Evolutionary conservation across 495 filamentous ascomycete genomes (phyloP), one percentile per base, ranked within the genome.

Genomic region (Cercophora sp.): DNA sequence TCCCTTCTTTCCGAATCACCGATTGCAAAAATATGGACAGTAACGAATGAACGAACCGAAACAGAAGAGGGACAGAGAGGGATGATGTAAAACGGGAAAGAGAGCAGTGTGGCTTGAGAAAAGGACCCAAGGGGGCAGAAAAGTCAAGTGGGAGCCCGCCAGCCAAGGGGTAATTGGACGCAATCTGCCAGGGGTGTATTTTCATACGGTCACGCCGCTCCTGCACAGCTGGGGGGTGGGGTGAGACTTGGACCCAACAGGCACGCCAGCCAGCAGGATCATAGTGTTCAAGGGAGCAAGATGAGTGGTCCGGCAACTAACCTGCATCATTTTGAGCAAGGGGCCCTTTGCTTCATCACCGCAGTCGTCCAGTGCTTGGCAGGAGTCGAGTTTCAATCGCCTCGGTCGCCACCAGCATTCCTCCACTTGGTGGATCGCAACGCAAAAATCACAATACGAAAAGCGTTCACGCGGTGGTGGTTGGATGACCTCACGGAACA

Each of bases 21-120:
- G 19, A 20, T 23, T 31, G 23, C 22, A 10, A 34, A 29, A 61
- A 57, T 54, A 62, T 61, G 53, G 57, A 55, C 54, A 60, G 55
- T 62, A 68, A 68, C 65, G 65, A 68, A 56, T 66, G 65, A 48
- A 62, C 18, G 60, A 66, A 66, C 56, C 18, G 57, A 62, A 62
- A 60, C 46, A 40, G 55, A 58, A 57, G 54, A 35, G 51, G 43
- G 56, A 59, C 51, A 48, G 55, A 54, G 54, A 43, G 56, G 49
- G 43, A 46, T 63, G 56, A 52, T 60, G 59, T 55, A 62, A 60
- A 64, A 60, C 57, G 45, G 51, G 58, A 57, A 57, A 52, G 56
- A 59, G 55, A 58, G 22, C 22, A 46, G 57, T 48, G 64, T 68
- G 65, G 57, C 56, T 65, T 59, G 54, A 56, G 58, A 44, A 48